phyloP scores from a whole-genome alignment of 2,329 filamentous ascomycete species.

The Paecilomyces sp. region DNA sequence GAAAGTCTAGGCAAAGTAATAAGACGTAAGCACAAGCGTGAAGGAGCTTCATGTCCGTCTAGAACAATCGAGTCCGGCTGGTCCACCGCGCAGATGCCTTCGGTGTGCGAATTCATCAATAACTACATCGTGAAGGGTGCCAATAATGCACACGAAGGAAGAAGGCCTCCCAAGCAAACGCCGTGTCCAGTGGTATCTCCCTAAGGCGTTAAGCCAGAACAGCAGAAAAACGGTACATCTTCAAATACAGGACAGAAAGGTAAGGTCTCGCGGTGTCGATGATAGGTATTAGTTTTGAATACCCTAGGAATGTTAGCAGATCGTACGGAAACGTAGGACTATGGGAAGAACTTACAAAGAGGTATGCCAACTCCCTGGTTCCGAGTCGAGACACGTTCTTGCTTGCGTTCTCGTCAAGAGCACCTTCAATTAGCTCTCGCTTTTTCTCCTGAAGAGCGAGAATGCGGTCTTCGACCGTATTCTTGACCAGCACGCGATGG shows the following conservation, averaged over 20 bases:
- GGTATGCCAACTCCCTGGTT: conserved; percentile 59
- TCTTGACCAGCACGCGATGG: conserved; percentile 67
- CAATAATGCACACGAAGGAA: background rate
- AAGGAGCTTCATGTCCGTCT: background rate
- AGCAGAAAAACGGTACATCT: background rate
- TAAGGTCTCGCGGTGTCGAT: background rate
- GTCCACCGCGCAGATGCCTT: background rate
- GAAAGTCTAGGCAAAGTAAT: background rate
- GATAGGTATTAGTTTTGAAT: background rate
- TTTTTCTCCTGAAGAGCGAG: conserved; percentile 72
- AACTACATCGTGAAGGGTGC: background rate
- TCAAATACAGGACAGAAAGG: background rate
- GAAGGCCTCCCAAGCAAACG: background rate
- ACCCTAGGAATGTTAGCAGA: background rate
- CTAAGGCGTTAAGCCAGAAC: background rate
- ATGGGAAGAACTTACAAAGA: conserved; percentile 49
- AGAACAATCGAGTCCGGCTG: background rate
- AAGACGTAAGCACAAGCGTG: background rate
- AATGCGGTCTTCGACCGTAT: conserved; percentile 85
- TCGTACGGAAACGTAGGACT: background rate
- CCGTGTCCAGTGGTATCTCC: background rate
- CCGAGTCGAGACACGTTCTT: conserved; percentile 61
- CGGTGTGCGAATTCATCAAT: background rate
- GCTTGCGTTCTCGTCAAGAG: conserved; percentile 68
- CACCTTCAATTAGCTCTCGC: conserved; percentile 66